Evolutionary conservation across 192 early-diverging fungal genomes (phyloP).

Genomic region (Kickxella alabastrina): DNA sequence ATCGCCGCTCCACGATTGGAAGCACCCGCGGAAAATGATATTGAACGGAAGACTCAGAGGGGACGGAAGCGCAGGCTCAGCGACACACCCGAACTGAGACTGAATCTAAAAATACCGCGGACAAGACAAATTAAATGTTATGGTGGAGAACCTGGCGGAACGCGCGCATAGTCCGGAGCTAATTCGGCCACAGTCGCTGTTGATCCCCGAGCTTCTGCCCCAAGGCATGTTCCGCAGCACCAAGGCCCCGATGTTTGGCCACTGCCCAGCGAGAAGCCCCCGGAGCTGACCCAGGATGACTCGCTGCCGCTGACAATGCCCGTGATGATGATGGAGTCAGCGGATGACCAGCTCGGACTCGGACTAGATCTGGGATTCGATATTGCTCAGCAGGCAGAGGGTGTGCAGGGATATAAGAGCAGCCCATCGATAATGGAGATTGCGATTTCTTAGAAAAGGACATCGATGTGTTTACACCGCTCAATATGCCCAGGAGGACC

Average conservation of each 20-base stretch:
- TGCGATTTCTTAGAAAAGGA: constrained; percentile 35
- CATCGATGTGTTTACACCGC: constrained; percentile 38
- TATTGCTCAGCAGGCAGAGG: too few species aligned
- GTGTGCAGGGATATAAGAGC: too few species aligned
- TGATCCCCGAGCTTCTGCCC: constrained; percentile 41
- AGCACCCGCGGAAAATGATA: neutral
- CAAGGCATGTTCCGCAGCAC: constrained; percentile 22
- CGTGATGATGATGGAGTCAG: too few species aligned
- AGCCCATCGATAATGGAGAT: constrained; percentile 47
- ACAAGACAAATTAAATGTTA: too few species aligned
- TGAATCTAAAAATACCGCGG: neutral
- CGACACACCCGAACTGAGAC: neutral
- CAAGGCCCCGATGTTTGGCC: neutral
- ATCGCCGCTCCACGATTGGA: too few species aligned
- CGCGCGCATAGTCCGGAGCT: constrained; percentile 23
- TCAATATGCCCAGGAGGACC: neutral
- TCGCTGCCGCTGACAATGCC: too few species aligned
- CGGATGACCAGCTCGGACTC: constrained; percentile 12
- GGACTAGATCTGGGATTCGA: constrained; percentile 39
- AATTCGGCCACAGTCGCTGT: constrained; percentile 31
- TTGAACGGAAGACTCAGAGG: neutral
- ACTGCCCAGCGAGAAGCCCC: neutral
- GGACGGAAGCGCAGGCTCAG: constrained; percentile 10
- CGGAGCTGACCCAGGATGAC: neutral
- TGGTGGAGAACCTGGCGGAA: too few species aligned